These are phyloP conservation scores for Boletus pseudo-olivaceus DNA, from an alignment of 768 basidiomycete species.

Conservation along the genomic window DNA sequence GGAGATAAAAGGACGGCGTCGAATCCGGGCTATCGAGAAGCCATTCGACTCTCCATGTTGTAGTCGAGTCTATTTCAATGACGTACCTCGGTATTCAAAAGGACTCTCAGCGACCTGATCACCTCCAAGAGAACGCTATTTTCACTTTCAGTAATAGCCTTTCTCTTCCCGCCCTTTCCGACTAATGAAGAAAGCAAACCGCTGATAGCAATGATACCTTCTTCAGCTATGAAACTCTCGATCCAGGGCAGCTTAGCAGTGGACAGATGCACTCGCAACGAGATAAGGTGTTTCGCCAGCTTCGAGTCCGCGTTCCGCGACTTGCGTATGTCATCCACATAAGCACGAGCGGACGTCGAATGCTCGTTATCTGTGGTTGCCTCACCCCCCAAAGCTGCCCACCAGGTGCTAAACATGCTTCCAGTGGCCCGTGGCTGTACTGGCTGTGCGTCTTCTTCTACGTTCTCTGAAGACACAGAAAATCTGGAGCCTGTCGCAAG, in stretches of 20 bases:
- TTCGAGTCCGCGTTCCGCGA: constrained; percentile 54
- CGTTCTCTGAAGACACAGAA: constrained; percentile 29
- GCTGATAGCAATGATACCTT: constrained; percentile 65
- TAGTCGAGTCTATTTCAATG: not conserved
- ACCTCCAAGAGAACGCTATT: constrained; percentile 66
- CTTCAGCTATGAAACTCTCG: constrained; percentile 60
- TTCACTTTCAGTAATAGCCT: constrained; percentile 60
- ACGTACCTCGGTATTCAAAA: constrained; percentile 80
- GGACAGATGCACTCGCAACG: constrained; percentile 80
- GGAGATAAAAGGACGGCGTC: constrained; percentile 59
- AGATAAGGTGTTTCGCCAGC: constrained; percentile 74
- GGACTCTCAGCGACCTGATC: constrained; percentile 73
- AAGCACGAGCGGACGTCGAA: constrained; percentile 52
- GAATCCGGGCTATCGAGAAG: constrained; percentile 61
- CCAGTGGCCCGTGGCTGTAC: constrained; percentile 70
- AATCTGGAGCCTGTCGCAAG: constrained; percentile 26
- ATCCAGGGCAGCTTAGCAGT: constrained; percentile 80
- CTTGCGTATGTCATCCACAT: constrained; percentile 57
- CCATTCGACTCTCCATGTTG: not conserved
- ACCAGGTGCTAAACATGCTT: constrained; percentile 73
- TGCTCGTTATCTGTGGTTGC: constrained; percentile 35
- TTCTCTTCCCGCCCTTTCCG: constrained; percentile 63
- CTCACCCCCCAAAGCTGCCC: constrained; percentile 63
- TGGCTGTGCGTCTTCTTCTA: constrained; percentile 30
- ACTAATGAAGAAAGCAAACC: constrained; percentile 57